Base-by-base conservation (phyloP, 2,329 filamentous ascomycete species). In the Geosmithia putterillii region DNA sequence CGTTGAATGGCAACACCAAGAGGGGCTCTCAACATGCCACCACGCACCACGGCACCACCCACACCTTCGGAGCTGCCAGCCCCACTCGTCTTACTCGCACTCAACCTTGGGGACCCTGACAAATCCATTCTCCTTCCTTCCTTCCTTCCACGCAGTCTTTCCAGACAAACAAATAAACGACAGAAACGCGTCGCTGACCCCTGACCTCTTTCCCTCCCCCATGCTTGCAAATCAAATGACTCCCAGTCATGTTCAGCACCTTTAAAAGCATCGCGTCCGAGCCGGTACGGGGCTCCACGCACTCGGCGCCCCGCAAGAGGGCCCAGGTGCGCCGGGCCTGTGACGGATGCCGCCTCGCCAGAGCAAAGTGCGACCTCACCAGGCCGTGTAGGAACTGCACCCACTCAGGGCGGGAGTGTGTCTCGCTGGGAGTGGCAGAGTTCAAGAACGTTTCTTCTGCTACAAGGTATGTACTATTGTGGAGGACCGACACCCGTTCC, bases 351-450 rank as follows among this genome's bases (percentile, higher is more conserved):
- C 36, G 42, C 14, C 37, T 43, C 12, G 35, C 36, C 18, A 38
- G 42, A 23, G 35, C 21, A 8, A 43, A 43, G n/a, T 43, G 42
- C 37, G 42, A 43, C 17, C 15, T 35, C 8, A 39, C 42, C 12
- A 23, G 42, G 22, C 42, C 42, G 20, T 43, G 42, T 21, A 38
- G 42, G 37, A 43, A 43, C 23, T 43, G 42, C 37, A 5, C 18
- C 2, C 35, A 43, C 21, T 5, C 42, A n/a, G 37, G 37, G 4
- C 12, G 36, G 17, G 36, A 38, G n/a, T 43, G 42, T 18, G n/a
- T 39, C 21, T 38, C 23, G 10, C 12, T 17, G 14, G 42, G 42
- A 9, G 23, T 28, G 9, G 28, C 14, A n/a, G 42, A 43, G 19
- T 43, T 43, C n/a, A 38, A 35, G 17, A 21, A 21, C 6, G n/a